Conservation (phyloP, 148 eudicot genomes). For the Fagopyrum homotropicum region DNA sequence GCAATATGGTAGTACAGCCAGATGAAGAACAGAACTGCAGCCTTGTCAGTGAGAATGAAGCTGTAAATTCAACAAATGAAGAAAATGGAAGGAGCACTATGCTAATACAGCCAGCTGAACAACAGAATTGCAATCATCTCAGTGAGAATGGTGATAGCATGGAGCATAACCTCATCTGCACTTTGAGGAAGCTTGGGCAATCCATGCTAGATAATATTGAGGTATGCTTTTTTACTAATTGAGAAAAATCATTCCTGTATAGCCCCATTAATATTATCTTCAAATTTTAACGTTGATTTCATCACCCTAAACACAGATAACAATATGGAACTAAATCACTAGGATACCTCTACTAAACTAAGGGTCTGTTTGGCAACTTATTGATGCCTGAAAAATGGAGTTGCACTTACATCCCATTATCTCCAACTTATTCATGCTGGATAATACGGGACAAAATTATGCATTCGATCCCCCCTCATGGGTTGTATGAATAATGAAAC, state of each 20-base stretch:
- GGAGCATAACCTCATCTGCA: slow-evolving; percentile 54
- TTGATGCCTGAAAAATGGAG: neutral
- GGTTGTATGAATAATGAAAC: too few species aligned
- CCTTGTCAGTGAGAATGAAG: slow-evolving; percentile 28
- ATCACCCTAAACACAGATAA: neutral
- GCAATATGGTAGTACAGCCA: slow-evolving; percentile 12
- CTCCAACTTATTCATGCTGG: neutral
- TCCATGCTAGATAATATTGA: slow-evolving; percentile 92
- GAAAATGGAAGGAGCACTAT: slow-evolving; percentile 22
- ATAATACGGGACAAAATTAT: neutral
- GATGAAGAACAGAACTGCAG: too few species aligned
- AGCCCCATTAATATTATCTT: neutral
- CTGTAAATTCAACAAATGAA: slow-evolving; percentile 30
- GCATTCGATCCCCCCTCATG: neutral
- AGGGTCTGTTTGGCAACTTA: too few species aligned
- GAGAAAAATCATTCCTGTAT: neutral
- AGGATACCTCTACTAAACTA: neutral
- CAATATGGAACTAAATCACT: neutral
- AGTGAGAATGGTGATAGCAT: slow-evolving; percentile 44
- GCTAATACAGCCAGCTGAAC: slow-evolving; percentile 12
- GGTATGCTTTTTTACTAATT: slow-evolving; percentile 34
- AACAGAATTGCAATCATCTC: slow-evolving; percentile 12
- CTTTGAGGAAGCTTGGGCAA: slow-evolving; percentile 76
- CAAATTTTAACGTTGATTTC: neutral
- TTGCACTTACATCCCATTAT: neutral